These are phyloP conservation scores for Tulasnella sp. DNA, from an alignment of 768 basidiomycete genomes.

Conservation along the genomic window DNA sequence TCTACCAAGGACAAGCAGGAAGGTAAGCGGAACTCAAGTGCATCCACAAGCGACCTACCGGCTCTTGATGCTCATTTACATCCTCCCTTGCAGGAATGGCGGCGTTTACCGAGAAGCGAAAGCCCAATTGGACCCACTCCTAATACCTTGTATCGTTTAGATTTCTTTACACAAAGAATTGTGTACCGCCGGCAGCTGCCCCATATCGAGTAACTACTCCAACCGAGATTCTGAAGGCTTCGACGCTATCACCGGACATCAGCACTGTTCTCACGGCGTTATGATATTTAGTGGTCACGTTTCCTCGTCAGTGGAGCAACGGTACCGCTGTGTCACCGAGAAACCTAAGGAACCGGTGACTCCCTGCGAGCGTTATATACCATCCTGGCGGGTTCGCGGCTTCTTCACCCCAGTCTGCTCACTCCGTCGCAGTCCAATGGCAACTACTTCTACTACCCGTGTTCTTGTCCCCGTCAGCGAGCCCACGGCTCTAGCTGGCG, in stretches of 20 bases:
- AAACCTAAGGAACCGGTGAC: not conserved
- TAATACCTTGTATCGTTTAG: conserved; percentile 17
- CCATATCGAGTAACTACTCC: not conserved
- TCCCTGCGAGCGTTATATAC: not conserved
- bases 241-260: not conserved
- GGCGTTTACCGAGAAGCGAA: conserved; percentile 90
- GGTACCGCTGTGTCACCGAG: not conserved
- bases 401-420: not conserved
- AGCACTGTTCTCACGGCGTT: not conserved
- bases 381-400: not conserved
- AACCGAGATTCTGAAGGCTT: not conserved
- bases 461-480: not conserved
- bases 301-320: not conserved
- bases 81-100: conserved; percentile 56
- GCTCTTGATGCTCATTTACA: not conserved
- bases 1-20: conserved; percentile 40
- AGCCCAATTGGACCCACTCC: conserved; percentile 65
- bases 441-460: not conserved
- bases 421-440: not conserved
- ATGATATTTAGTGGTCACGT: not conserved
- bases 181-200: not conserved
- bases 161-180: not conserved
- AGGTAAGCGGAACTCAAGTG: conserved; percentile 27
- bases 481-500: not conserved
- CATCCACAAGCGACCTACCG: not conserved